These are phyloP conservation scores for Globisporangium camurandrum DNA, from an alignment of 352 stramenopile species.

Conservation along the genomic window DNA sequence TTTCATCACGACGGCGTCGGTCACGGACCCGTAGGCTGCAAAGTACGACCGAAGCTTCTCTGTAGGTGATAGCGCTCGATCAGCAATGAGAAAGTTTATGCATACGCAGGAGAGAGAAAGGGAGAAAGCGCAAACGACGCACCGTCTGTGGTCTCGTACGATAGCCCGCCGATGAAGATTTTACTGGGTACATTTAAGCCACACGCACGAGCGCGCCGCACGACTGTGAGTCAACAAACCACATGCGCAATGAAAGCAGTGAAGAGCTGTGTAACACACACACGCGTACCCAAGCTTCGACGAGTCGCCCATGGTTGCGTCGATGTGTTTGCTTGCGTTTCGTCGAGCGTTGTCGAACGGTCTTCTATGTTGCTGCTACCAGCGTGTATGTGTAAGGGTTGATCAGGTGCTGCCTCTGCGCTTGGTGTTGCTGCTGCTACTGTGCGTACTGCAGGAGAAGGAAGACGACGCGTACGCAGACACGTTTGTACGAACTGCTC, in stretches of 20 bases:
- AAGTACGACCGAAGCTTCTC: slow-evolving; percentile 90
- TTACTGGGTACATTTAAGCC: slow-evolving; percentile 41
- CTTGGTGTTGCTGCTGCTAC: too few species aligned
- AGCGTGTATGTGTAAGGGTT: not conserved
- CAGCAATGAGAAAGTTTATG: slow-evolving; percentile 4
- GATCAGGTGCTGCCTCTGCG: too few species aligned
- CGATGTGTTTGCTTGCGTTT: slow-evolving; percentile 1
- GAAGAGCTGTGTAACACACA: not conserved
- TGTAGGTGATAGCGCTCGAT: too few species aligned
- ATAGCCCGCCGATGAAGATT: slow-evolving; percentile 89
- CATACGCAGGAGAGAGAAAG: not conserved
- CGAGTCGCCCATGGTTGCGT: slow-evolving; percentile 21
- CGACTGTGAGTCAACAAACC: not conserved
- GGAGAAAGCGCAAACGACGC: not conserved
- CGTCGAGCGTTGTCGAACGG: too few species aligned
- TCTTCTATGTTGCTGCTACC: too few species aligned
- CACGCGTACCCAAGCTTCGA: slow-evolving; percentile 27
- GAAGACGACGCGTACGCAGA: too few species aligned
- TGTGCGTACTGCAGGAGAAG: too few species aligned
- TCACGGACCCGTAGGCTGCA: slow-evolving; percentile 81
- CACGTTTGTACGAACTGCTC: too few species aligned
- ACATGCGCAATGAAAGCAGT: not conserved
- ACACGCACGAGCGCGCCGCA: not conserved
- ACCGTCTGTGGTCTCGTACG: slow-evolving; percentile 88
- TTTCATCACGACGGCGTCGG: slow-evolving; percentile 91